Evolutionary conservation across 306 rosid species (phyloP).

Genomic region (Castanopsis chinensis): DNA sequence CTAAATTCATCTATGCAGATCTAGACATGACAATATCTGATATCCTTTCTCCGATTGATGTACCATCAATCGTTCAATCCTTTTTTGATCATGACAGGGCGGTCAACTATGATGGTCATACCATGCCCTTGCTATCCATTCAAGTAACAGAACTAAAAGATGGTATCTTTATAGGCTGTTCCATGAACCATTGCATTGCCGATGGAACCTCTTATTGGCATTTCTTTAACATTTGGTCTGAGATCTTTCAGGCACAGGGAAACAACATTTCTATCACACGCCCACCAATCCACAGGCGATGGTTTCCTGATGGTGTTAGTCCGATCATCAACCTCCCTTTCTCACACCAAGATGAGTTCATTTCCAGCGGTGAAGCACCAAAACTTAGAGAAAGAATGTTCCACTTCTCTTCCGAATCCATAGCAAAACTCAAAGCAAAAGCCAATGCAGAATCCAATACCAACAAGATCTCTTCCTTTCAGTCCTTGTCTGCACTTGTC

Average conservation of each 20-base stretch:
- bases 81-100: conserved; percentile 61
- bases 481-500: too few relatives aligned
- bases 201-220: conserved; percentile 67
- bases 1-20: conserved; percentile 39
- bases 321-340: conserved; percentile 46
- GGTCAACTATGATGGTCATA: conserved; percentile 61
- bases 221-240: conserved; percentile 37
- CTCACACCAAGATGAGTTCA: conserved; percentile 40
- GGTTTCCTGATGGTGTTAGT: conserved; percentile 48
- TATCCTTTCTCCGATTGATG: too few relatives aligned
- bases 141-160: conserved; percentile 56
- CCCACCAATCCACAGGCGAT: conserved; percentile 35
- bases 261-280: conserved; percentile 11
- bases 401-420: too few relatives aligned
- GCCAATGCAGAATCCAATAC: too few relatives aligned
- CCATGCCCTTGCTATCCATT: conserved; percentile 43
- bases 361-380: conserved; percentile 35
- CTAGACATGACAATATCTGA: too few relatives aligned
- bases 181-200: conserved; percentile 44
- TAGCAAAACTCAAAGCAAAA: too few relatives aligned
- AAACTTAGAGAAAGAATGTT: too few relatives aligned
- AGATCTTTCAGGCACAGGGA: not conserved
- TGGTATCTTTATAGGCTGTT: conserved; percentile 67
- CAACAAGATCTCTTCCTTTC: too few relatives aligned
- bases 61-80: conserved; percentile 31